phyloP scores from a whole-genome alignment of 768 basidiomycete genomes.

The Kwoniella sp. region DNA sequence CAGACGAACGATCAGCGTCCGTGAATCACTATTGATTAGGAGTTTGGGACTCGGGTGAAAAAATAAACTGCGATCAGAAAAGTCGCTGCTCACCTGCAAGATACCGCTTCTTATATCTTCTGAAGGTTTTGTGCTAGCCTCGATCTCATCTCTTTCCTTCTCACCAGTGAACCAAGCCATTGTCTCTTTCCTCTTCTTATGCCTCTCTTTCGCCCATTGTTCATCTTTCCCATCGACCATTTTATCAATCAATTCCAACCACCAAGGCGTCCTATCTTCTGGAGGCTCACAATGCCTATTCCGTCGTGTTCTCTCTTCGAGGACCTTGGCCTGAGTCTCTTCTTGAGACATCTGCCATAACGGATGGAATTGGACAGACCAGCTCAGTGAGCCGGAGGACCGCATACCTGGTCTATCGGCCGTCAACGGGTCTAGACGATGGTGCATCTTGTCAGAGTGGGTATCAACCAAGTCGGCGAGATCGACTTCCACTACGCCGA shows the following conservation, averaged over 20 bases:
- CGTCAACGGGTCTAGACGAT: constrained; percentile 29
- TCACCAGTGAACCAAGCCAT: constrained; percentile 55
- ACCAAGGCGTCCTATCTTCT: constrained; percentile 24
- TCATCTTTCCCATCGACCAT: constrained; percentile 39
- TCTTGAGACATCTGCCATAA: constrained; percentile 51
- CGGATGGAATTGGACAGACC: constrained; percentile 51
- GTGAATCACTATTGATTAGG: too few relatives aligned
- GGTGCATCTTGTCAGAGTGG: constrained; percentile 13
- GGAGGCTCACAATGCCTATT: constrained; percentile 26
- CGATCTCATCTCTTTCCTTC: constrained; percentile 50
- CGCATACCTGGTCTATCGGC: constrained; percentile 42
- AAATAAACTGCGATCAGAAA: not conserved
- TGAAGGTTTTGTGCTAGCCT: constrained; percentile 42
- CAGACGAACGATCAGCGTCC: not conserved
- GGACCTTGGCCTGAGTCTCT: constrained; percentile 23
- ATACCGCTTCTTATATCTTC: constrained; percentile 47
- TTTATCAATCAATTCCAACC: constrained; percentile 38
- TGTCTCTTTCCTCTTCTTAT: constrained; percentile 47
- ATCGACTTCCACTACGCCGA: constrained; percentile 54
- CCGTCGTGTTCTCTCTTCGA: constrained; percentile 11
- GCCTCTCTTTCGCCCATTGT: constrained; percentile 50
- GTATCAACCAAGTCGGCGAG: constrained; percentile 47
- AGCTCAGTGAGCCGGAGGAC: constrained; percentile 42
- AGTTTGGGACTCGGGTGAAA: too few relatives aligned
- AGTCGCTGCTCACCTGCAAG: constrained; percentile 34